These are phyloP conservation scores for Gymnopilus dilepis DNA, from an alignment of 768 basidiomycete species.

Conservation along the genomic window DNA sequence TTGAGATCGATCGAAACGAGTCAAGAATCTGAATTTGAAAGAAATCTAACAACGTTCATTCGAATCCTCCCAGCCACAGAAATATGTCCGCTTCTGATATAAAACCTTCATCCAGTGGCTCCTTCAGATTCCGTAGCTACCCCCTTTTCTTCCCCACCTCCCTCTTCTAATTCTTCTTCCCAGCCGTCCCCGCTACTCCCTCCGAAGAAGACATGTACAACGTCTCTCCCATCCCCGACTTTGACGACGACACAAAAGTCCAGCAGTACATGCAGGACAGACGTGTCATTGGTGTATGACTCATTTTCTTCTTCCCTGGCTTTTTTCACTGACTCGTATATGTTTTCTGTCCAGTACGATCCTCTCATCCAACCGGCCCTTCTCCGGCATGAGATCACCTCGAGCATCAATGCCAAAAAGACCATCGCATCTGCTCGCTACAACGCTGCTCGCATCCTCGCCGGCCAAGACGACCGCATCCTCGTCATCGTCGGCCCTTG, in stretches of 20 bases:
- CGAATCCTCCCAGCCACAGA: constrained; percentile 11
- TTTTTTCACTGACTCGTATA: constrained; percentile 8
- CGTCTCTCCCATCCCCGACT: constrained; percentile 67
- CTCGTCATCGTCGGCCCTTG: constrained; percentile 96
- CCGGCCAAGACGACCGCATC: constrained; percentile 84
- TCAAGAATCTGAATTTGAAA: constrained; percentile 20
- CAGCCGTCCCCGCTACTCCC: constrained; percentile 42
- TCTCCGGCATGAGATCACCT: constrained; percentile 84
- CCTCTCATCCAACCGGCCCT: constrained; percentile 95
- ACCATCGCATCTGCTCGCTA: constrained; percentile 85
- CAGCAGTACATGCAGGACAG: constrained; percentile 81
- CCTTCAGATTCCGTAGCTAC: constrained; percentile 36
- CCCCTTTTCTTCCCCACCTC: constrained; percentile 23
- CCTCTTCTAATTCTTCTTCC: constrained; percentile 25
- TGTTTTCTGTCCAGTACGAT: constrained; percentile 68
- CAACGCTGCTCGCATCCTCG: constrained; percentile 77
- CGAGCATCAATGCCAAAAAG: constrained; percentile 63
- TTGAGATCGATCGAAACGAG: constrained; percentile 15
- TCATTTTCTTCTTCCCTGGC: constrained; percentile 6
- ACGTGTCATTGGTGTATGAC: constrained; percentile 77
- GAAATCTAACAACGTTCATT: constrained; percentile 23
- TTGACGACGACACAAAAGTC: constrained; percentile 65
- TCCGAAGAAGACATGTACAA: constrained; percentile 48
- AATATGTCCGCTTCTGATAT: constrained; percentile 34
- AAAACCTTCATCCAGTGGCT: constrained; percentile 34